Evolutionary conservation across 768 basidiomycete species (phyloP).

Genomic region (Pulveroboletus sp.): DNA sequence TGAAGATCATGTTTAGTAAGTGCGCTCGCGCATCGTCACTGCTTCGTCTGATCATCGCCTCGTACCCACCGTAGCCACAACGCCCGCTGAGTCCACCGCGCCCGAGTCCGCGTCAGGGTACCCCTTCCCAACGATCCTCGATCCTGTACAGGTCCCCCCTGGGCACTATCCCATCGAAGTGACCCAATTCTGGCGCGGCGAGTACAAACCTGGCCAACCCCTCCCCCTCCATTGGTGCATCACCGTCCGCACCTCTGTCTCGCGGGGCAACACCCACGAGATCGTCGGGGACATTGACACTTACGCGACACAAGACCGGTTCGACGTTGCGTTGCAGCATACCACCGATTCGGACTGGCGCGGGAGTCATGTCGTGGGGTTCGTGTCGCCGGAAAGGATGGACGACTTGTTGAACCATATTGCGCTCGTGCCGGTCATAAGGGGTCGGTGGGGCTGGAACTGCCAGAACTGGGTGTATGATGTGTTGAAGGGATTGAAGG

Average conservation of each 20-base stretch:
- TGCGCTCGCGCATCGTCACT: too few species aligned
- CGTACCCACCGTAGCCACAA: neutral
- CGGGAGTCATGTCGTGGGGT: slow-evolving; percentile 21
- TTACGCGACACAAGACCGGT: slow-evolving; percentile 11
- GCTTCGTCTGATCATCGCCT: neutral
- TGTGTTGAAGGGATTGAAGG: slow-evolving; percentile 7
- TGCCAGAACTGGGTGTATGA: slow-evolving; percentile 31
- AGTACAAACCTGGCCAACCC: slow-evolving; percentile 6
- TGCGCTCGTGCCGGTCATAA: slow-evolving; percentile 16
- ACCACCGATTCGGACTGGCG: slow-evolving; percentile 22
- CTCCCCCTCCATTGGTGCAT: slow-evolving; percentile 27
- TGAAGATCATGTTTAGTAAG: neutral
- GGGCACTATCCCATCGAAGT: slow-evolving; percentile 23
- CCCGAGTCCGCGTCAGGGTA: neutral
- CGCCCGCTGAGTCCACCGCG: neutral
- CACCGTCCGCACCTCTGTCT: slow-evolving; percentile 18
- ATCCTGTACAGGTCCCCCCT: slow-evolving; percentile 16
- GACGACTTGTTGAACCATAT: slow-evolving; percentile 11
- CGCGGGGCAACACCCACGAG: slow-evolving; percentile 23
- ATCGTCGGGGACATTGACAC: slow-evolving; percentile 25
- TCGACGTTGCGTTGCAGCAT: slow-evolving; percentile 12
- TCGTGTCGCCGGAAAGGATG: slow-evolving; percentile 10
- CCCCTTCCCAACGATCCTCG: slow-evolving; percentile 10
- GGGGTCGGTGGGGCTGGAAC: slow-evolving; percentile 20
- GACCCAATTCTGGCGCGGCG: slow-evolving; percentile 28